Conservation (phyloP, 345 rosid species). For the Mercurialis annua region DNA sequence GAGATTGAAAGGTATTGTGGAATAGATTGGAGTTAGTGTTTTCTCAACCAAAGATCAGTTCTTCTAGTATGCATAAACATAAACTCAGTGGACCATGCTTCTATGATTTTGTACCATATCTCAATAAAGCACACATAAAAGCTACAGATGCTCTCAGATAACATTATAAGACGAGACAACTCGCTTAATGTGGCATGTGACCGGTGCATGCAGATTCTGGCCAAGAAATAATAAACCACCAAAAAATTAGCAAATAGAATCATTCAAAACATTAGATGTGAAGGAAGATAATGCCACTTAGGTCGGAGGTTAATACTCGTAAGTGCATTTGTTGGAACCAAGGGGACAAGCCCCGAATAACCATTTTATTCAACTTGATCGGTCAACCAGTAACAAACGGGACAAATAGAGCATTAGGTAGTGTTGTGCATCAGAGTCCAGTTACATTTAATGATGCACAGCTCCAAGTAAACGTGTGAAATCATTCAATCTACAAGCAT, state of each 20-base stretch:
- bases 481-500: neutral
- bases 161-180: neutral
- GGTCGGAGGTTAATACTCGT: neutral
- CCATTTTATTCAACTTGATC: neutral
- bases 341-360: neutral
- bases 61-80: neutral
- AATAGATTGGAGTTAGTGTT: no score
- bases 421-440: neutral
- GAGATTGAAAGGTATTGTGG: neutral
- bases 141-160: neutral
- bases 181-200: neutral
- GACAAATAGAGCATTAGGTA: neutral
- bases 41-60: no score
- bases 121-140: neutral
- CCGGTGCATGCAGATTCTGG: neutral
- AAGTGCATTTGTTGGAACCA: neutral
- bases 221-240: neutral
- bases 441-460: no score
- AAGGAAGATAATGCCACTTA: neutral
- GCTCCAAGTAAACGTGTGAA: no score
- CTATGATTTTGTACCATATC: no score
- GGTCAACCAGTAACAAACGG: neutral
- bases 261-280: neutral
- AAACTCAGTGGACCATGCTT: slow-evolving; percentile 5
- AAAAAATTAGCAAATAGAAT: neutral